These are phyloP conservation scores for Pseudogymnoascus sp. DNA, from an alignment of 2,329 filamentous ascomycete genomes.

Conservation along the genomic window DNA sequence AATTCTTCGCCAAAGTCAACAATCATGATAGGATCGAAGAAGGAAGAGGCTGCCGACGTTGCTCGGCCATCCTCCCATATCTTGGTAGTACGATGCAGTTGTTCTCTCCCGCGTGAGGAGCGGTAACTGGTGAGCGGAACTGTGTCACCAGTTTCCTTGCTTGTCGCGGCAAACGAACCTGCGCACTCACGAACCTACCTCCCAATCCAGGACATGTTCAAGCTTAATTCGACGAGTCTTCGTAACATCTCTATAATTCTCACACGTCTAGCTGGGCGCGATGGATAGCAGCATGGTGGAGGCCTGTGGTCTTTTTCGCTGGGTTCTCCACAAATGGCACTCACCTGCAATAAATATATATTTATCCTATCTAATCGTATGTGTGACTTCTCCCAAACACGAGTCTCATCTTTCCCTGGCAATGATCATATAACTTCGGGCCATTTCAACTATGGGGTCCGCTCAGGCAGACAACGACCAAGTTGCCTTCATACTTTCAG, in stretches of 20 bases:
- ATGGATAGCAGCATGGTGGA: not conserved
- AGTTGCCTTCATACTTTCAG: no score
- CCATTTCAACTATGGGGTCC: no score
- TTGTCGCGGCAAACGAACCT: constrained; percentile 29
- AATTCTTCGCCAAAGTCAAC: no score
- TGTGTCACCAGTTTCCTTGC: constrained; percentile 27
- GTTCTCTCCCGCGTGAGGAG: constrained; percentile 20
- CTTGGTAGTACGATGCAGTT: constrained; percentile 18
- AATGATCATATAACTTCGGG: no score
- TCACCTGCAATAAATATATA: no score
- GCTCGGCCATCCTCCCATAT: constrained; percentile 40
- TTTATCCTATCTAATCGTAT: no score
- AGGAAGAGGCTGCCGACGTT: constrained; percentile 35
- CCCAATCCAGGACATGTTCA: no score
- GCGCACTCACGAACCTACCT: not conserved
- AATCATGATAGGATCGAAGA: constrained; percentile 35
- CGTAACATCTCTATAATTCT: not conserved
- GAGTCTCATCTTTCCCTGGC: no score
- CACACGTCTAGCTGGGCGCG: not conserved
- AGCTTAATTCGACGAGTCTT: not conserved
- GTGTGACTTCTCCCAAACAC: no score
- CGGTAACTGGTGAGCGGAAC: constrained; percentile 30
- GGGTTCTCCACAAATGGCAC: not conserved
- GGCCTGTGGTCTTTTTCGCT: not conserved
- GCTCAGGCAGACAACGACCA: no score